These are phyloP conservation scores for Moringa oleifera DNA, from an alignment of 345 rosid genomes.

Conservation along the genomic window DNA sequence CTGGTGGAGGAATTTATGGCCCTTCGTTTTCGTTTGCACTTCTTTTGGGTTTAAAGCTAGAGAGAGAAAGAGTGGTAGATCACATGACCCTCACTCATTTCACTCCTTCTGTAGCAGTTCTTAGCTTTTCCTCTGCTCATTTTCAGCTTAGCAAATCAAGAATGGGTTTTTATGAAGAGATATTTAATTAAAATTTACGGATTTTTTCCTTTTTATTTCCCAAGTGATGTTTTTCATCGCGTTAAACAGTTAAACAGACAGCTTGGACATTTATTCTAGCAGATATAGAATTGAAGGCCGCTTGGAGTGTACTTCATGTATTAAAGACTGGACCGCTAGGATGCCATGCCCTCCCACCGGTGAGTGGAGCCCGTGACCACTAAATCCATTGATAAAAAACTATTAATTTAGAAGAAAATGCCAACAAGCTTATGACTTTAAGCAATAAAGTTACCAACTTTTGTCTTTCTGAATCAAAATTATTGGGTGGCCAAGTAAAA, in stretches of 20 bases:
- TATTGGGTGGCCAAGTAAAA: no score
- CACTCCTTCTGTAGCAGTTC: conserved; percentile 9
- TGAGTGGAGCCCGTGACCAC: no score
- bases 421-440: no score
- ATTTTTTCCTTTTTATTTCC: neutral
- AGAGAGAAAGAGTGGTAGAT: conserved; percentile 31
- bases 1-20: conserved; percentile 29
- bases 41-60: conserved; percentile 10
- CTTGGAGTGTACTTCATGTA: neutral
- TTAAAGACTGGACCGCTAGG: neutral
- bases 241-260: neutral
- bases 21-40: conserved; percentile 5
- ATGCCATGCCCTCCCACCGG: no score
- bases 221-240: no score
- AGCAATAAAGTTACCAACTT: no score
- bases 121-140: neutral
- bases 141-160: conserved; percentile 7
- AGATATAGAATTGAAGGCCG: neutral
- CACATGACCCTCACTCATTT: conserved; percentile 50
- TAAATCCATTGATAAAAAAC: no score
- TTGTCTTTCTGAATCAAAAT: no score
- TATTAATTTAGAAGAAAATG: no score
- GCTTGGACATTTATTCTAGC: conserved; percentile 1
- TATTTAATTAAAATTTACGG: no score
- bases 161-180: neutral